Evolutionary conservation across 805 yeast genomes (phyloP), one percentile per base, ranked within the genome.

Genomic region (Starmerella floricola): DNA sequence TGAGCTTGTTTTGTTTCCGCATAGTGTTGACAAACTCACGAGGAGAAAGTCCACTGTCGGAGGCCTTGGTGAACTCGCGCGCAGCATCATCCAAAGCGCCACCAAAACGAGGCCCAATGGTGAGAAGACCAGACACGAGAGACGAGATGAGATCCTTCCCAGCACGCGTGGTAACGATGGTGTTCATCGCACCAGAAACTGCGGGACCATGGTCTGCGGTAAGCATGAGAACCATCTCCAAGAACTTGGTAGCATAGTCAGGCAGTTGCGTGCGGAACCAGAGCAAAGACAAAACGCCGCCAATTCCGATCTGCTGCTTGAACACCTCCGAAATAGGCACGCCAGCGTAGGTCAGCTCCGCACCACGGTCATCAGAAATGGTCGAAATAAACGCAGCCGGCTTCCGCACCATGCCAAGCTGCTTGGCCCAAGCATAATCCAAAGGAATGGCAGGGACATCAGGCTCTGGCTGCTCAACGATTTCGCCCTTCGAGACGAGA

Each of bases 161-260:
- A 19, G 71, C 71, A 47, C 71, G 63, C 31, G 71, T 67, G 34
- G 71, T 66, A 50, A 66, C 62, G 45, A 66, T 66, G 41, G 71
- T 66, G 58, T 66, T 66, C 71, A 67, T 65, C 42, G 71, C 71
- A 42, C 71, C 71, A 21, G 64, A 57, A 15, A 66, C 71, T 34
- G 71, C 71, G 17, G 71, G 71, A 43, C 71, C 71, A 52, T 66
- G 71, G 51, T 66, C 71, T 31, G 71, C 71, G 23, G 71, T 66
- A 30, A 66, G 60, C 71, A 67, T 67, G 38, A 66, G 62, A n/a
- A 66, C 71, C 71, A 66, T 66, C 53, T 66, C 71, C 34, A 66
- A 51, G 55, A 66, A 66, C 62, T 65, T 64, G 42, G 68, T 55
- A 30, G 69, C 71, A 43, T 64, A 66, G 30, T 57, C 46, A 19